phyloP scores from a whole-genome alignment of 2,329 filamentous ascomycete genomes.

The Calonectria pauciramosa region DNA sequence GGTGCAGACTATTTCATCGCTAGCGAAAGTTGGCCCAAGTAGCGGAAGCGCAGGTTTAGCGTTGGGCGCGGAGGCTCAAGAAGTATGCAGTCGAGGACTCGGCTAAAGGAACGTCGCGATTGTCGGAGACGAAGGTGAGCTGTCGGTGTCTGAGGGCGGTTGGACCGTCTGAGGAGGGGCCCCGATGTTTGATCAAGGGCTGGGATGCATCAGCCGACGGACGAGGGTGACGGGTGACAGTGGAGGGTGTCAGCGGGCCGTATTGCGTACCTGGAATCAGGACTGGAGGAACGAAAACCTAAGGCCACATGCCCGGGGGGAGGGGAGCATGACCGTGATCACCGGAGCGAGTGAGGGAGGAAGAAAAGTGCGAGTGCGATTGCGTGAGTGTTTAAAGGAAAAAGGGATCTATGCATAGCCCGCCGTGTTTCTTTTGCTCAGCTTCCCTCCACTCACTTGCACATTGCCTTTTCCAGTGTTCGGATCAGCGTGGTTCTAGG shows the following conservation, averaged over 20 bases:
- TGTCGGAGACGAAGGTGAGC: conserved; percentile 28
- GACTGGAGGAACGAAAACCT: conserved; percentile 13
- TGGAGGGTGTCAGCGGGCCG: conserved; percentile 39
- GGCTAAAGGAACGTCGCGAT: conserved; percentile 30
- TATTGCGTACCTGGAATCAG: conserved; percentile 31
- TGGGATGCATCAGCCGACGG: conserved; percentile 43
- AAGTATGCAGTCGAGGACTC: conserved; percentile 14
- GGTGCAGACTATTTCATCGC: conserved; percentile 43
- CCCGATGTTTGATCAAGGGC: conserved; percentile 24
- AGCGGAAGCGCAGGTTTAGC: conserved; percentile 15
- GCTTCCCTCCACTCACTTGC: conserved; percentile 11
- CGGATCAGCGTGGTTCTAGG: conserved; percentile 11
- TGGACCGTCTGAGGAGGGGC: conserved; percentile 27
- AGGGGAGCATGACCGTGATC: conserved; percentile 45
- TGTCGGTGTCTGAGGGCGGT: conserved; percentile 26
- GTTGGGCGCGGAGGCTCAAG: neutral
- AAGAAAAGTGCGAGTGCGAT: conserved; percentile 1
- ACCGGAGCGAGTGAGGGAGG: conserved; percentile 28
- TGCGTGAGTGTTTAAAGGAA: conserved; percentile 16
- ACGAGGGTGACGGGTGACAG: conserved; percentile 36
- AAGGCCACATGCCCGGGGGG: conserved; percentile 41
- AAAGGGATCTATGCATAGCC: conserved; percentile 3
- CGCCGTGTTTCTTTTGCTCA: conserved; percentile 14
- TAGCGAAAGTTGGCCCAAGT: conserved; percentile 25
- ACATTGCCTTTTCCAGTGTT: conserved; percentile 3